Conservation (phyloP, 148 eudicot genomes). For the Pouteria glomerata region DNA sequence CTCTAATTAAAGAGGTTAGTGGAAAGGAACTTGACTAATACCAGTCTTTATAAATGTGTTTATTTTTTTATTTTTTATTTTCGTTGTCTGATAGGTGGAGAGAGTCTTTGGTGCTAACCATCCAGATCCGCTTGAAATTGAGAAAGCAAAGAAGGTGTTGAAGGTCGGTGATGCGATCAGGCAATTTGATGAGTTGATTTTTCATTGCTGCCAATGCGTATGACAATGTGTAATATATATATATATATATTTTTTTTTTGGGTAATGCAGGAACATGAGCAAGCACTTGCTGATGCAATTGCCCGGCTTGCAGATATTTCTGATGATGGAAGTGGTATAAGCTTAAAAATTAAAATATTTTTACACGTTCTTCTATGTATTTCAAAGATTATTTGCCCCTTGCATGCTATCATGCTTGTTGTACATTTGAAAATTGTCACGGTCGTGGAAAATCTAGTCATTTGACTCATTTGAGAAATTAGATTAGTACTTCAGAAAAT, state of each 20-base stretch:
- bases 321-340: slow-evolving; percentile 59
- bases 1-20: slow-evolving; percentile 57
- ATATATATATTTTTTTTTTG: neutral
- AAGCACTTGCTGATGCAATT: slow-evolving; percentile 51
- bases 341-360: neutral
- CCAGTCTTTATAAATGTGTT: neutral
- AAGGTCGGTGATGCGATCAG: slow-evolving; percentile 32
- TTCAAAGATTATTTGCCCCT: neutral
- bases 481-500: neutral
- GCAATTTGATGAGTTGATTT: neutral
- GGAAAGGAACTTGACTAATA: neutral
- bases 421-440: neutral
- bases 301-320: slow-evolving; percentile 46
- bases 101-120: slow-evolving; percentile 45
- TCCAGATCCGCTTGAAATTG: slow-evolving; percentile 59
- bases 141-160: slow-evolving; percentile 56
- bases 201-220: neutral
- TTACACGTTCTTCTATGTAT: neutral
- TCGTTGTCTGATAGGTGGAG: slow-evolving; percentile 47
- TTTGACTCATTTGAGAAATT: too few relatives aligned
- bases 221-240: neutral
- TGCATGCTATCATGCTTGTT: neutral
- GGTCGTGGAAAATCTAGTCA: neutral
- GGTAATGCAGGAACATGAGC: slow-evolving; percentile 46
- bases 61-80: neutral